Conservation (phyloP, 257 asterid species). For the Asclepias syriaca region DNA sequence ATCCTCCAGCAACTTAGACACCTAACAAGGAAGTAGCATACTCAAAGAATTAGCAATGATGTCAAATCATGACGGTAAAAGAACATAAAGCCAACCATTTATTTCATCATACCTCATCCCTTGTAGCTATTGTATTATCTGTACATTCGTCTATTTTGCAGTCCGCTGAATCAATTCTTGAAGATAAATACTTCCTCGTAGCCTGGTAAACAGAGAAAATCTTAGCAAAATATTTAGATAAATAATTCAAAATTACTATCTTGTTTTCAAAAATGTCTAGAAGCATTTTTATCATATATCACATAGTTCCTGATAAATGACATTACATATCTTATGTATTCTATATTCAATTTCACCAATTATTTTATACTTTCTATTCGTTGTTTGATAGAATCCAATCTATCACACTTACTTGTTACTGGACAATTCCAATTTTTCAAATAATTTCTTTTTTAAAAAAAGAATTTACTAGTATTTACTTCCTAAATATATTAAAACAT, state of each 20-base stretch:
- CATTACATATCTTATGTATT: not conserved
- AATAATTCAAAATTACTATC: not conserved
- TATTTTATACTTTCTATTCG: too few species aligned
- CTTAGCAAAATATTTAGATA: not conserved
- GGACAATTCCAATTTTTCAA: too few species aligned
- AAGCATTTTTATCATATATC: not conserved
- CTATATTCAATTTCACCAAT: too few species aligned
- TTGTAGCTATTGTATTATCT: conserved; percentile 51
- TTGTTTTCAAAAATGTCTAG: not conserved
- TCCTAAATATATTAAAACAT: not conserved
- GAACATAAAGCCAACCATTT: conserved; percentile 3
- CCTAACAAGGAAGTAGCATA: conserved; percentile 36
- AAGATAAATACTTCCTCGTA: conserved; percentile 59
- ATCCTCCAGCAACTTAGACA: conserved; percentile 56
- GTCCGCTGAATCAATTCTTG: conserved; percentile 65
- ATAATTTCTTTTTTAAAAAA: too few species aligned
- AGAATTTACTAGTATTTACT: not conserved
- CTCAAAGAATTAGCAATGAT: conserved; percentile 14
- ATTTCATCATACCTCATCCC: conserved; percentile 54
- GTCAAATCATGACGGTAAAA: conserved; percentile 4
- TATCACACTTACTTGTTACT: too few species aligned
- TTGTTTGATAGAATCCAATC: too few species aligned
- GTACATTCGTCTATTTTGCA: conserved; percentile 68
- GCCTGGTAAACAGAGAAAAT: conserved; percentile 43
- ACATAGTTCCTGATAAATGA: not conserved